Evolutionary conservation across 805 yeast species (phyloP), one percentile per base, ranked within the genome.

Genomic region (Zygosaccharomyces gambellarensis): DNA sequence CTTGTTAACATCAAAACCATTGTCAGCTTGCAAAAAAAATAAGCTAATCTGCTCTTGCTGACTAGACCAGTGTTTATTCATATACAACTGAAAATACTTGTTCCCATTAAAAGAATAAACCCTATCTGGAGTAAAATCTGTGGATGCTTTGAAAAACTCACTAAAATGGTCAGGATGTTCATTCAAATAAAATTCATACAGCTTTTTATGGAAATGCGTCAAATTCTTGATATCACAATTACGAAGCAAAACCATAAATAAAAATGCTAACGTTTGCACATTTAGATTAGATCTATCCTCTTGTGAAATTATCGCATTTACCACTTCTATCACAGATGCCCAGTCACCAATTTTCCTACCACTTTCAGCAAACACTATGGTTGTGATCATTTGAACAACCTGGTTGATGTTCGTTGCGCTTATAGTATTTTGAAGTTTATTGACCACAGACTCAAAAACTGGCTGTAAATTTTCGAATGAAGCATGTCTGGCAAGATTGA

Each of bases 301-400:
- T 14, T 48, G 46, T 3, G 42, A 27, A 10, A 60, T 43, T 3
- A 60, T 28, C 22, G 40, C 52, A 22, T 52, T 54, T 11, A 57
- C 48, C 23, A 60, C 17, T 10, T 39, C 34, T 9, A 53, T 48
- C 9, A 58, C 39, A 21, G 12, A 44, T 5, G 51, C 46, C 92
- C 92, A 85, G 53, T 73, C 67, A 1, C 72, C 59, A 3, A 84
- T 74, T 58, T 82, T 83, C 51, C 67, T 76, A 58, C 94, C 94
- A 42, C 88, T 80, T 51, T 85, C 90, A 2, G 87, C 81, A 65
- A 83, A 86, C 0, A 75, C 62, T 44, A 85, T 61, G 0, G 83
- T 64, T 0, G 75, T 62, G 36, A 82, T 56, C 2, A 82, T 47
- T 53, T 74, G 76, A 3, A 69, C 48, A 4, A 71, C 60, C 17